Conservation (phyloP, 768 basidiomycete genomes). For the Hericium coralloides region DNA sequence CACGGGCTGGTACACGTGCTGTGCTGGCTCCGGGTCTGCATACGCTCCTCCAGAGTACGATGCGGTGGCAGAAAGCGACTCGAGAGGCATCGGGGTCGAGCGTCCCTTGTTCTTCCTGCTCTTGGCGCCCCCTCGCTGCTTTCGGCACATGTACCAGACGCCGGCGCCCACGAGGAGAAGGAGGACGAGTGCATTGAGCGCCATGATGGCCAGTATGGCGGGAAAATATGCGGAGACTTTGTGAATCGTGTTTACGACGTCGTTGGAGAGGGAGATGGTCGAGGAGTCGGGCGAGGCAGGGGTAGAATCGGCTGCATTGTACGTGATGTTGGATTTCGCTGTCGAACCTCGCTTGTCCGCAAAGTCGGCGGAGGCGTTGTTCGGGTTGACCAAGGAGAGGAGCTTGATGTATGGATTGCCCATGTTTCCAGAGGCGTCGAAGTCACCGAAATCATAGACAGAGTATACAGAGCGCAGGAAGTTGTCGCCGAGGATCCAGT, state of each 20-base stretch:
- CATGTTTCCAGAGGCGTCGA: constrained; percentile 50
- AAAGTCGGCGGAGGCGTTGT: constrained; percentile 65
- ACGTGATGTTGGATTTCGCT: constrained; percentile 60
- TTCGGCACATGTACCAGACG: constrained; percentile 42
- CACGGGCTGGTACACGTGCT: constrained; percentile 63
- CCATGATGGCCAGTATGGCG: constrained; percentile 66
- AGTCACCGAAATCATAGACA: constrained; percentile 82
- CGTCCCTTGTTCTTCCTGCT: constrained; percentile 33
- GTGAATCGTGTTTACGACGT: constrained; percentile 50
- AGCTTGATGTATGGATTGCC: constrained; percentile 75
- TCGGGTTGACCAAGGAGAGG: constrained; percentile 58
- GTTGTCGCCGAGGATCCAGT: constrained; percentile 80
- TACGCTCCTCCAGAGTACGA: not conserved
- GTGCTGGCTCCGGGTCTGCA: constrained; percentile 11
- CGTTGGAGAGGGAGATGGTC: constrained; percentile 45
- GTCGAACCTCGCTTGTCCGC: constrained; percentile 56
- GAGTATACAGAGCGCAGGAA: constrained; percentile 77
- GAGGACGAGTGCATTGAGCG: constrained; percentile 66
- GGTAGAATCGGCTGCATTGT: constrained; percentile 36
- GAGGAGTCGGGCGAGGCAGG: constrained; percentile 29
- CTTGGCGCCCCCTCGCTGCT: constrained; percentile 29
- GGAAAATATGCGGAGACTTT: constrained; percentile 60
- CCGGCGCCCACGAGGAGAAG: constrained; percentile 47
- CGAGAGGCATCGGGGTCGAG: constrained; percentile 51
- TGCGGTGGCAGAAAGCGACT: constrained; percentile 18